These are phyloP conservation scores for Phaeotremella fagi DNA, from an alignment of 768 basidiomycete species.

Conservation along the genomic window DNA sequence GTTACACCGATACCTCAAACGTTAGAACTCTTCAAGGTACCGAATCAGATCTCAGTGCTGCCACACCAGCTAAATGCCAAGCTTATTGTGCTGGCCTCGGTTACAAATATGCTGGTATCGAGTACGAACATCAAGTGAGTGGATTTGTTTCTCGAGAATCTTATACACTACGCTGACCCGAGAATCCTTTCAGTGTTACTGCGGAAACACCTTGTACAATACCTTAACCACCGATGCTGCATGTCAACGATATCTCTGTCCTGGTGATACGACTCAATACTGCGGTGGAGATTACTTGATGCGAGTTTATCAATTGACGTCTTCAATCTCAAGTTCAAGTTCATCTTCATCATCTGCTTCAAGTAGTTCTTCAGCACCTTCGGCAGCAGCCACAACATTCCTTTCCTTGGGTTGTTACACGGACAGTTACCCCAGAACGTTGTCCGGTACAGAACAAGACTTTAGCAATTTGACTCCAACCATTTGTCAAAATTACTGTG, in stretches of 20 bases:
- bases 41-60: neutral
- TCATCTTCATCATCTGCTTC: constrained; percentile 6
- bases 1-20: constrained; percentile 11
- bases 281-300: constrained; percentile 18
- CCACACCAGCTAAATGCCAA: constrained; percentile 18
- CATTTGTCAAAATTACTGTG: constrained; percentile 5
- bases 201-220: neutral
- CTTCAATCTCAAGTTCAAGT: constrained; percentile 8
- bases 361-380: neutral
- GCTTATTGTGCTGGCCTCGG: constrained; percentile 14
- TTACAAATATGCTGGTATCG: constrained; percentile 16
- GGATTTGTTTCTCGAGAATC: neutral
- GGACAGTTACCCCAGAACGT: no score
- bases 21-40: neutral
- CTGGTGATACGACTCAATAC: neutral
- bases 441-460: no score
- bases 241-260: neutral
- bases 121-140: constrained; percentile 1
- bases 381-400: no score
- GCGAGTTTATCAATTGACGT: constrained; percentile 12
- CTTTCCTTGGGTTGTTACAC: no score
- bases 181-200: neutral
- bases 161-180: neutral
- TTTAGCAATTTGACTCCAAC: constrained; percentile 6
- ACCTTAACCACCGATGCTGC: no score